These are phyloP conservation scores for Nemania sp. DNA, from an alignment of 2,329 filamentous ascomycete genomes.

Conservation along the genomic window DNA sequence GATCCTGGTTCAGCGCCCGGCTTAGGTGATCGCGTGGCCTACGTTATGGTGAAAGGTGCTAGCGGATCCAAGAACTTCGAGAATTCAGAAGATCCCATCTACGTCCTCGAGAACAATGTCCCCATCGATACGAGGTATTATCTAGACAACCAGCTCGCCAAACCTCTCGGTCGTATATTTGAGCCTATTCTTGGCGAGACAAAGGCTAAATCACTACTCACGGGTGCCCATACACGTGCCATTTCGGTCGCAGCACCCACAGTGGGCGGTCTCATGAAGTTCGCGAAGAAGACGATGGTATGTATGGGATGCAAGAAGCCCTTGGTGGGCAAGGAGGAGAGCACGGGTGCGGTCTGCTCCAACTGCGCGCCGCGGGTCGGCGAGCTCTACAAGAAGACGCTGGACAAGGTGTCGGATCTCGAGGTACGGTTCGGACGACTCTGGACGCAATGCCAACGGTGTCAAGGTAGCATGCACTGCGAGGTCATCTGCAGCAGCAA, in stretches of 20 bases:
- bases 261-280: conserved; percentile 96
- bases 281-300: conserved; percentile 94
- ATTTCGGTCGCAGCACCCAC: conserved; percentile 91
- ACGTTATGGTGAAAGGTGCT: conserved; percentile 94
- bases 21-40: conserved; percentile 93
- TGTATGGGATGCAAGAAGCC: conserved; percentile 99
- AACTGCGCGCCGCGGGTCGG: conserved; percentile 84
- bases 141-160: conserved; percentile 95
- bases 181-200: conserved; percentile 96
- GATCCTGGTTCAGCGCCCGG: conserved; percentile 92
- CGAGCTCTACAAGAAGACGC: conserved; percentile 90
- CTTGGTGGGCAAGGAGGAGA: conserved; percentile 77
- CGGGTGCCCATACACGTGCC: conserved; percentile 91
- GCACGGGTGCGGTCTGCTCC: conserved; percentile 82
- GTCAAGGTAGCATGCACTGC: conserved; percentile 96
- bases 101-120: conserved; percentile 94
- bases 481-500: conserved; percentile 97
- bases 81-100: conserved; percentile 95
- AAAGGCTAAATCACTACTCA: conserved; percentile 82
- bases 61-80: conserved; percentile 94
- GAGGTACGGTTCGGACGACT: conserved; percentile 90
- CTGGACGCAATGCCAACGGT: conserved; percentile 98
- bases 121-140: conserved; percentile 99
- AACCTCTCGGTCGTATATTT: conserved; percentile 93
- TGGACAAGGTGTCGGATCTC: conserved; percentile 86